Conservation (phyloP, 2,329 filamentous ascomycete genomes). For the Akanthomyces uredinophilus region DNA sequence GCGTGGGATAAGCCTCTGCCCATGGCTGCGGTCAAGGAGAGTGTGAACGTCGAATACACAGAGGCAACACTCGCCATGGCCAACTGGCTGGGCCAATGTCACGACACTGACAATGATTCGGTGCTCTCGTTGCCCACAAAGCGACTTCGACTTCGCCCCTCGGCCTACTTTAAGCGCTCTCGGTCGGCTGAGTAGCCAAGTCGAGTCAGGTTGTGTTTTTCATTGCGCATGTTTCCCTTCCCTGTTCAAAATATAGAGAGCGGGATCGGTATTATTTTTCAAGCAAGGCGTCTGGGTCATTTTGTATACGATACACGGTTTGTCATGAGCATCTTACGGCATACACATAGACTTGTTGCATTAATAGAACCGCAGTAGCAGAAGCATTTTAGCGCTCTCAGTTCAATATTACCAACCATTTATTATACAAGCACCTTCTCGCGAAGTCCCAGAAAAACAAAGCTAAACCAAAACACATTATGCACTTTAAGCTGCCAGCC, state of each 20-base stretch:
- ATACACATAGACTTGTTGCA: constrained; percentile 1
- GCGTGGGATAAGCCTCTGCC: constrained; percentile 46
- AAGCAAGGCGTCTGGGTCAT: constrained; percentile 2
- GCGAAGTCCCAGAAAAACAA: neutral
- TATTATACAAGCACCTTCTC: neutral
- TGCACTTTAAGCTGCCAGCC: neutral
- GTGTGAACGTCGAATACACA: constrained; percentile 41
- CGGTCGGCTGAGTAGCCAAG: constrained; percentile 1
- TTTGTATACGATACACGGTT: neutral
- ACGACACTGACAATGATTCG: constrained; percentile 33
- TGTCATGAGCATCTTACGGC: neutral
- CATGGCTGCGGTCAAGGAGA: constrained; percentile 36
- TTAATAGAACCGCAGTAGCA: neutral
- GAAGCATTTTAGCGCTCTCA: neutral
- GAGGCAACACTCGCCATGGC: constrained; percentile 37
- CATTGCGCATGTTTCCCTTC: neutral
- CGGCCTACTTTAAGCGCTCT: constrained; percentile 7
- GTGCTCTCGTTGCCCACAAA: constrained; percentile 31
- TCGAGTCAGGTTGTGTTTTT: neutral
- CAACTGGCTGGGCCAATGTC: constrained; percentile 35
- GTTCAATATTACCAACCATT: neutral
- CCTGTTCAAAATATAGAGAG: neutral
- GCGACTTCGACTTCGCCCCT: constrained; percentile 26
- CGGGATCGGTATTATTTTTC: neutral
- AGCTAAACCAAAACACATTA: neutral